Base-by-base conservation (phyloP, 306 rosid species). In the Malus orientalis region DNA sequence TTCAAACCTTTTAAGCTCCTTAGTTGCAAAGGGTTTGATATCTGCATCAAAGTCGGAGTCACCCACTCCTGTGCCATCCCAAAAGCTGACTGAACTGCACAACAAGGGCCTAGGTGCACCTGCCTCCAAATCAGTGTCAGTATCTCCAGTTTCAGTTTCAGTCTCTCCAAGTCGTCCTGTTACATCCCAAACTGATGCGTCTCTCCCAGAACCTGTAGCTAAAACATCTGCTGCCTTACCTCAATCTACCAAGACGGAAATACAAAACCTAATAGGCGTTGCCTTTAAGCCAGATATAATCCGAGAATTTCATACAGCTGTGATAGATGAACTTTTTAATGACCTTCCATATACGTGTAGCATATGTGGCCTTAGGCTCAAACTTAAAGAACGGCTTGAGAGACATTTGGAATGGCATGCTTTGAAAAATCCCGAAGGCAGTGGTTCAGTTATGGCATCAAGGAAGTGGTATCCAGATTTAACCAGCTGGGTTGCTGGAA, bases 1-100 rank as follows among this genome's bases (percentile, higher is more conserved):
- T 84, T 85, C 97, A 72, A 85, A 79, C 86, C 93, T 93, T 74
- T 75, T 93, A 82, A 93, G 91, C 82, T 89, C 97, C 47, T 86
- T 93, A 79, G 98, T 93, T 76, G 96, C 92, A 2, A 88, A 90
- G 83, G 98, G 98, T 68, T 85, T 93, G 82, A 91, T 93, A 74
- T 90, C 93, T 29, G 87, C 97, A 27, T 82, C 87, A 58, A 89
- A 89, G 68, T 69, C 84, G 2, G 97, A 88, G 71, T 62, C 81
- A 22, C 60, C 75, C 12, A 68, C 81, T 60, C 73, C 4, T 63
- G 83, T 78, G 20, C 67, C 92, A 78, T 62, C 81, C 61, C 84
- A 86, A 75, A 69, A 42, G 70, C 84, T 45, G 20, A 49, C 71
- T 47, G 88, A 76, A 78, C 79, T 64, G 45, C 79, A 88, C 78